Evolutionary conservation across 2,329 filamentous ascomycete species (phyloP).

Genomic region (Phyllosticta capitalensis): DNA sequence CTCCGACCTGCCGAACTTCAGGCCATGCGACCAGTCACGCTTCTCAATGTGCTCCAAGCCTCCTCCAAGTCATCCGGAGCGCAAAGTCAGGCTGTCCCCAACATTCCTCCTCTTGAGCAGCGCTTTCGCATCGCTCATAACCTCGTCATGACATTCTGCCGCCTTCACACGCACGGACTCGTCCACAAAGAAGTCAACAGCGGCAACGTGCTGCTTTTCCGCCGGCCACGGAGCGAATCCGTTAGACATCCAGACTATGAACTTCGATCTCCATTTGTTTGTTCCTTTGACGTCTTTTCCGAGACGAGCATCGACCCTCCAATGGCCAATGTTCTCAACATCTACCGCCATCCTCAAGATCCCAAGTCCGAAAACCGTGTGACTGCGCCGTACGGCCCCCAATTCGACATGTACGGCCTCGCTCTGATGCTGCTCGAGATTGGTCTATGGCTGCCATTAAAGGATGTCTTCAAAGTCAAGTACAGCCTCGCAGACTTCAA

Average conservation of each 20-base stretch:
- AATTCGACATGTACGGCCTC: conserved; percentile 60
- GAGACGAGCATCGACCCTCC: conserved; percentile 18
- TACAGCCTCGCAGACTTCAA: conserved; percentile 54
- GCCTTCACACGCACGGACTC: conserved; percentile 60
- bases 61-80: conserved; percentile 35
- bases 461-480: conserved; percentile 49
- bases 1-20: conserved; percentile 27
- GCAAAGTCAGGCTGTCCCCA: conserved; percentile 28
- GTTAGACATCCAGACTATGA: conserved; percentile 31
- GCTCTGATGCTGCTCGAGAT: conserved; percentile 66
- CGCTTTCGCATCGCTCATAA: conserved; percentile 68
- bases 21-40: conserved; percentile 32
- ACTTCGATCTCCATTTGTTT: conserved; percentile 58
- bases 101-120: conserved; percentile 58
- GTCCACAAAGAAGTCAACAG: conserved; percentile 62
- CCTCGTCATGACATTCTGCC: conserved; percentile 61
- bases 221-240: conserved; percentile 36
- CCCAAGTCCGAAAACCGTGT: conserved; percentile 35
- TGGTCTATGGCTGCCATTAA: conserved; percentile 63
- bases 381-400: conserved; percentile 16
- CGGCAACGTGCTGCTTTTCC: conserved; percentile 58
- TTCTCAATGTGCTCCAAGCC: conserved; percentile 39
- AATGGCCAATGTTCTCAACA: conserved; percentile 39
- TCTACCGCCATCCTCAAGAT: conserved; percentile 58
- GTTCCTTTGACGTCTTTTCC: conserved; percentile 66